Evolutionary conservation across 441 rosid genomes (phyloP), one percentile per base, ranked within the genome.

Genomic region (Arabidopsis lyrata): DNA sequence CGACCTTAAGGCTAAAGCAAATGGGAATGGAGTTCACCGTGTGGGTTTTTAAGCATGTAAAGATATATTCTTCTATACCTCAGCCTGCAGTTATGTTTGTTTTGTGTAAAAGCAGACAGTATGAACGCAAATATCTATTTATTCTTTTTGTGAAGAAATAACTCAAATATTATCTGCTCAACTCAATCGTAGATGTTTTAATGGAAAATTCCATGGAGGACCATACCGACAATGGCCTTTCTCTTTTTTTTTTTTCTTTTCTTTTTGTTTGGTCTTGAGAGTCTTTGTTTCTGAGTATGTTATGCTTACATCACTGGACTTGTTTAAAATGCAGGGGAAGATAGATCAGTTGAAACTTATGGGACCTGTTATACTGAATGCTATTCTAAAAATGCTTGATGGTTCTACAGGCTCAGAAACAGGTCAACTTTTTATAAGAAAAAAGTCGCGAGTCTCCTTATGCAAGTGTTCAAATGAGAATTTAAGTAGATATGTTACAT

Each of bases 11-110:
- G 89, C 80, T 95, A 84, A 92, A 90, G 88, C 99, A 91, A 81
- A 77, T 92, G 84, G 98, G 99, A 67, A 95, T 95, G 99, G 99
- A 95, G 78, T 95, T 95, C 84, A 89, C 98, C 41, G 98, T 95
- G 62, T 95, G 98, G 99, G 99, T 91, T 72, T 95, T 95, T 81
- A 95, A 95, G 87, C 99, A 95, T 81, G 98, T 95, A 86, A 86
- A 87, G 64, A 50, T 69, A 57, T 45, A 56, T 32, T 39, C 42
- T 82, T 63, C 38, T 22, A 42, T 14, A 14, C 48, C 2, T 42
- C 45, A 41, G 15, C 15, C 45, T 73, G 73, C 60, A 5, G 10
- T 75, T 79, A 15, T 77, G 60, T 63, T 70, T 76, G 62, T 47
- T 65, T 67, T 49, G 53, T 41, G 63, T 32, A 22, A 9, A 15